These are phyloP conservation scores for Russula olivacea DNA, from an alignment of 768 basidiomycete genomes.

Conservation along the genomic window DNA sequence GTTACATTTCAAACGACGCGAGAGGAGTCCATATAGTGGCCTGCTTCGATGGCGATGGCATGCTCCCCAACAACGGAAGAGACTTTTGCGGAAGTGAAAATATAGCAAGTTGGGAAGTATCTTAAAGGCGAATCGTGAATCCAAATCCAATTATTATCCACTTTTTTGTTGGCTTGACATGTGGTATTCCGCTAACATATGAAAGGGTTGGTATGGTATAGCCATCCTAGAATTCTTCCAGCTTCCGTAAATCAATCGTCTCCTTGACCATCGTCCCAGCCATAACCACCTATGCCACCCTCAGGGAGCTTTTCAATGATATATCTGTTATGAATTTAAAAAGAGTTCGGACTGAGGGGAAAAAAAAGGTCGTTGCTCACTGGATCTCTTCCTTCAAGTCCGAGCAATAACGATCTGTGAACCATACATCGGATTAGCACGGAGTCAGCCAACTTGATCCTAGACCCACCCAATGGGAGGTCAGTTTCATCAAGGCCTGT, in stretches of 20 bases:
- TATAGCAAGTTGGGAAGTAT: conserved; percentile 58
- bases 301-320: conserved; percentile 66
- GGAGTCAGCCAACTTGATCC: background rate
- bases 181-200: background rate
- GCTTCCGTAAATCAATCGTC: conserved; percentile 52
- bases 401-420: conserved; percentile 71
- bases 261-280: conserved; percentile 77
- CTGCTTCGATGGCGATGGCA: conserved; percentile 38
- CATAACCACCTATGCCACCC: conserved; percentile 62
- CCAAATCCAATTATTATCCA: background rate
- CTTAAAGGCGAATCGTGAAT: conserved; percentile 40
- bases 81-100: conserved; percentile 23
- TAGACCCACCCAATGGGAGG: conserved; percentile 61
- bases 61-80: conserved; percentile 27
- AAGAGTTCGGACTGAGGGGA: background rate
- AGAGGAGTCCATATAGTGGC: no score
- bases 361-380: conserved; percentile 40
- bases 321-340: conserved; percentile 41
- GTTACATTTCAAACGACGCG: conserved; percentile 17
- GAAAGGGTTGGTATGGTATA: background rate
- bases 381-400: conserved; percentile 82
- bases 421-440: background rate
- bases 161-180: background rate
- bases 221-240: background rate
- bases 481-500: conserved; percentile 47